Percentiles rank a stretch among this genome's conserved stretches.
These are phyloP conservation scores for Apiotrichum brassicae DNA, from an alignment of 1,284 basidiomycete genomes.

Conservation along the genomic window DNA sequence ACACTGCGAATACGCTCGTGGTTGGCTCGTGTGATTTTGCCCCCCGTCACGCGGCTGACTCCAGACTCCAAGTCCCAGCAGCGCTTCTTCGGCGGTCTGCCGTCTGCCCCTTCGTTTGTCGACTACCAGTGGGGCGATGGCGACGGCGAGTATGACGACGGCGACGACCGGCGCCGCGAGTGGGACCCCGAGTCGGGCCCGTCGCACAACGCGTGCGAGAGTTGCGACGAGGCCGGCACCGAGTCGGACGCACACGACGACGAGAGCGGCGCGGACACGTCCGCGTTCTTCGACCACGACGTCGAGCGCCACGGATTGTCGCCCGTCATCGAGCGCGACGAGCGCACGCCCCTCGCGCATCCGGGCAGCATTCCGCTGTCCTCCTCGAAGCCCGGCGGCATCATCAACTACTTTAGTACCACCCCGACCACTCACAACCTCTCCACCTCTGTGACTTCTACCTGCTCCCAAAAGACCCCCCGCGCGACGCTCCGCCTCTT, in stretches of 20 bases:
- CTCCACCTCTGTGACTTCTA: slow-evolving; percentile 2
- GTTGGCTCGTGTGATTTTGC: too few species aligned
- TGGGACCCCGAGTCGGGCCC: slow-evolving; percentile 21
- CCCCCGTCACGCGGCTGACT: slow-evolving; percentile 1
- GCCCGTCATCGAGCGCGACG: slow-evolving; percentile 9
- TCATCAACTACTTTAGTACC: slow-evolving; percentile 15
- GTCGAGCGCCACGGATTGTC: slow-evolving; percentile 6
- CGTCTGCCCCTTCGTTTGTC: slow-evolving; percentile 43
- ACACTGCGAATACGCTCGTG: too few species aligned
- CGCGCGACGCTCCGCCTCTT: slow-evolving; percentile 2
- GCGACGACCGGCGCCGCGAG: slow-evolving; percentile 6
- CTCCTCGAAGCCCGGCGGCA: slow-evolving; percentile 11
- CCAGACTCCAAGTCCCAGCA: slow-evolving; percentile 45
- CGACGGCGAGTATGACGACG: background rate
- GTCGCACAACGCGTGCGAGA: slow-evolving; percentile 2
- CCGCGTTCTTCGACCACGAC: slow-evolving; percentile 15
- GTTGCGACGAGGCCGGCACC: slow-evolving; percentile 21
- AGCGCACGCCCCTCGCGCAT: background rate
- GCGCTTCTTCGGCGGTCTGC: slow-evolving; percentile 33
- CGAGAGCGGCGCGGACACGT: slow-evolving; percentile 25
- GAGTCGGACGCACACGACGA: slow-evolving; percentile 23
- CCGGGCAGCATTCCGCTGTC: background rate
- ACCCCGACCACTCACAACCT: slow-evolving; percentile 6
- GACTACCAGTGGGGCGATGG: slow-evolving; percentile 21
- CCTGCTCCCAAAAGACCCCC: slow-evolving; percentile 13